These are phyloP conservation scores for Colletotrichum liriopes DNA, from an alignment of 2,329 filamentous ascomycete species.

Conservation along the genomic window DNA sequence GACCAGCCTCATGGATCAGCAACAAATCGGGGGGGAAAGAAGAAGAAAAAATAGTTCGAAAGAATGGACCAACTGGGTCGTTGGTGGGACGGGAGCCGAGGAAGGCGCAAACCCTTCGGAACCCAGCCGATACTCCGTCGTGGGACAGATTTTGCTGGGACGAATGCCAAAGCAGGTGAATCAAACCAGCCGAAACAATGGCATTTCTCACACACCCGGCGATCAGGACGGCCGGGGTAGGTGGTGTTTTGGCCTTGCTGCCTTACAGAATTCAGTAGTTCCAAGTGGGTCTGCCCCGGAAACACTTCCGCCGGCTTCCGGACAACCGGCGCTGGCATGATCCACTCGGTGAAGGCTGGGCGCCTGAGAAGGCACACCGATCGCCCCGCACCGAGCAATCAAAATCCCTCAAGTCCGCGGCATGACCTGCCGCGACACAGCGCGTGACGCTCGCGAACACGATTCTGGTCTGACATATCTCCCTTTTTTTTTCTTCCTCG, in stretches of 20 bases:
- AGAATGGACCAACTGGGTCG: conserved; percentile 12
- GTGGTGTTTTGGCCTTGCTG: conserved; percentile 25
- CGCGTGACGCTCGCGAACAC: not conserved
- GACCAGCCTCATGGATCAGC: not conserved
- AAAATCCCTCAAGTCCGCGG: conserved; percentile 3
- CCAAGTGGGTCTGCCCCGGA: conserved; percentile 23
- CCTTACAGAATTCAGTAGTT: not conserved
- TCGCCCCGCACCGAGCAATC: conserved; percentile 11
- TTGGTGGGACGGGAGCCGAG: conserved; percentile 15
- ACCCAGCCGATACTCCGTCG: conserved; percentile 17
- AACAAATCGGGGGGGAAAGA: too few species aligned
- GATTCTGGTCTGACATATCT: not conserved
- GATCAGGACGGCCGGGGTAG: conserved; percentile 25
- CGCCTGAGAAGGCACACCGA: conserved; percentile 15
- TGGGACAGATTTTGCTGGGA: conserved; percentile 9
- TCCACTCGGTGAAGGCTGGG: conserved; percentile 34
- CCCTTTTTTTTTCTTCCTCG: not conserved
- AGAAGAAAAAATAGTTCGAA: not conserved
- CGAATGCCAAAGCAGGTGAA: conserved; percentile 25
- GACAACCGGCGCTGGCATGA: conserved; percentile 32
- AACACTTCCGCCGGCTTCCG: conserved; percentile 37
- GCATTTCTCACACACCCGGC: conserved; percentile 32
- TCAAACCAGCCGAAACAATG: conserved; percentile 40
- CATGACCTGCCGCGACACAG: not conserved
- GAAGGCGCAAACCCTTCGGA: conserved; percentile 26